phyloP scores from a whole-genome alignment of 2,329 filamentous ascomycete species.

The Chalaropsis thielavioides region DNA sequence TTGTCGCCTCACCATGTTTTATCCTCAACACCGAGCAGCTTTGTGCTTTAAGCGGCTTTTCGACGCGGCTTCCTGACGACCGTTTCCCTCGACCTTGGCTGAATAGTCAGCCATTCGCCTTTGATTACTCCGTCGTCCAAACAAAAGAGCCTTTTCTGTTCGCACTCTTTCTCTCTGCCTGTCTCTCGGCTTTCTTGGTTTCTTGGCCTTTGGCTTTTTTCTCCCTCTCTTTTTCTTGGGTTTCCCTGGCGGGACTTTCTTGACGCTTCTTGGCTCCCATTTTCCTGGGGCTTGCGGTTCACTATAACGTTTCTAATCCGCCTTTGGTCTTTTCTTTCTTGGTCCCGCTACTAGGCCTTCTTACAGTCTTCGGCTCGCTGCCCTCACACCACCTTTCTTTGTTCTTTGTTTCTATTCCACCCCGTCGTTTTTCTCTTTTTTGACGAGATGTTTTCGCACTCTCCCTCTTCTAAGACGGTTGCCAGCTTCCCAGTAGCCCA shows the following conservation, averaged over 20 bases:
- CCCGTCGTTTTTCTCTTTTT: constrained; percentile 22
- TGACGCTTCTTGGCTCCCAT: not conserved
- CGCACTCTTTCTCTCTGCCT: not conserved
- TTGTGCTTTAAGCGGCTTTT: not conserved
- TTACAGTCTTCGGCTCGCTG: constrained; percentile 8
- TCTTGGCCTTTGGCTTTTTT: not conserved
- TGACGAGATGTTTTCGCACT: constrained; percentile 21
- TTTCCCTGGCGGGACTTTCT: not conserved
- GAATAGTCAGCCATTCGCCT: too few relatives aligned
- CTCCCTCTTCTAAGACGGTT: constrained; percentile 23
- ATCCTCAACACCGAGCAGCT: not conserved
- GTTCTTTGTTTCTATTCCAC: constrained; percentile 5
- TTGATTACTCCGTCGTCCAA: too few relatives aligned
- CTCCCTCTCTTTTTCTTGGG: not conserved
- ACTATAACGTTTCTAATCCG: constrained; percentile 2
- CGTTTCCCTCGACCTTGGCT: not conserved
- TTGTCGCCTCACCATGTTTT: too few relatives aligned
- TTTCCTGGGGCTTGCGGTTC: not conserved
- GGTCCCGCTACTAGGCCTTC: not conserved
- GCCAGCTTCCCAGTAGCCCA: constrained; percentile 15
- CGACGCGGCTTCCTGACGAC: too few relatives aligned
- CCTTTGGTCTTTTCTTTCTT: not conserved
- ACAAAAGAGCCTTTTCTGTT: not conserved
- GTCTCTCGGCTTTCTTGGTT: not conserved
- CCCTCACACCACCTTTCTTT: constrained; percentile 18